Evolutionary conservation across 495 filamentous ascomycete species (phyloP), one percentile per base, ranked within the genome.

Genomic region (Aspergillus funiculosus): DNA sequence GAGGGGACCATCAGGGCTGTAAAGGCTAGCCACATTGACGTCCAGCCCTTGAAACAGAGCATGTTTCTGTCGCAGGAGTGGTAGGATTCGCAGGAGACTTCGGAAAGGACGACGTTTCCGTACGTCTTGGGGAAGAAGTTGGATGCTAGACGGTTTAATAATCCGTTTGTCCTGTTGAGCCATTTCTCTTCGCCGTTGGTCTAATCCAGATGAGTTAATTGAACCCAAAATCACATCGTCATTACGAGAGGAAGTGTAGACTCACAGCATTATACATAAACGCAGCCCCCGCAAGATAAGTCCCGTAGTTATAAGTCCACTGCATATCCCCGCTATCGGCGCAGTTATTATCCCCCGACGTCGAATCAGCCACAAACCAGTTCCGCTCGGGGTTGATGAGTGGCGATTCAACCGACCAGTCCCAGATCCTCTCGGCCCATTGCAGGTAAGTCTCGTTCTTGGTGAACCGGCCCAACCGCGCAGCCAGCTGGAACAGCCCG

Each of bases 11-110:
- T 74, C 45, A 84, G 81, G 1, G 79, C 80, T 3, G 81, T 79
- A 8, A 78, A 70, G 3, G 83, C 82, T 70, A 92, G 75, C 82
- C 85, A 89, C 17, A 85, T 78, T 2, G 83, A 65, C 2, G 86
- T 69, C 57, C 85, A 87, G 4, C 82, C 83, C 60, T 89, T 89
- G 73, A 90, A 89, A 25, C 76, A 76, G 45, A 79, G 77, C 57
- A 86, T 80, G 60, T 89, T 83, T 25, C 76, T 56, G 52, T 88
- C 74, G 58, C 85, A 87, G 2, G 57, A 72, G 21, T 64, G 51
- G 37, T 69, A 67, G 2, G 73, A 62, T 58, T 89, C 85, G 66
- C 86, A 90, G 13, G 83, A 78, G n/a, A 82, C 72, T 59, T 90
- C 86, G 32, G 74, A 73, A 55, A 83, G 77, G 40, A 79, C 67